Conservation (phyloP, 139 green algal genomes). For the Astrephomene gubernaculifera region DNA sequence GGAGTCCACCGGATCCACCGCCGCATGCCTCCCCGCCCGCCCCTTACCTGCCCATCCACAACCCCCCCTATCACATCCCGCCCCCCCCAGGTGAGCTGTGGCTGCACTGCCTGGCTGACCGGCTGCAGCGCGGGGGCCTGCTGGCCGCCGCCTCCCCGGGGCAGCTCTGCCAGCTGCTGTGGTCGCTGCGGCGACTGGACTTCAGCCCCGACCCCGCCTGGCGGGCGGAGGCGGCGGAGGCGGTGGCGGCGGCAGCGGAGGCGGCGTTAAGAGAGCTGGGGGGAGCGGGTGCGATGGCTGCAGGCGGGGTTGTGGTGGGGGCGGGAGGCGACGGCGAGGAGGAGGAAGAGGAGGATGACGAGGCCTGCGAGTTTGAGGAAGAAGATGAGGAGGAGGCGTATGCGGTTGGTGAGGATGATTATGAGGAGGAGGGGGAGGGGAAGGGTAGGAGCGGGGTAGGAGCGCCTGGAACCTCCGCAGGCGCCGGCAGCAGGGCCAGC, state of each 20-base stretch:
- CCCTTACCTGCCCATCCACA: not conserved
- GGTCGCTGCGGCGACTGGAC: conserved; percentile 10
- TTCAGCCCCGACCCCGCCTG: conserved; percentile 12
- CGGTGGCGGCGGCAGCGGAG: conserved; percentile 1
- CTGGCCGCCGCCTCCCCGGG: not conserved
- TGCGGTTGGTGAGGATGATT: too few species aligned
- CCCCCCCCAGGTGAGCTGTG: conserved; percentile 23
- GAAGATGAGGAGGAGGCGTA: conserved; percentile 2
- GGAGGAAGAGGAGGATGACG: not conserved
- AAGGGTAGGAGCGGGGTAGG: too few species aligned
- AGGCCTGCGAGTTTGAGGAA: not conserved
- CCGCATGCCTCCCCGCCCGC: too few species aligned
- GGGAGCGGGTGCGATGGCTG: not conserved
- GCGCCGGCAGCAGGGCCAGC: too few species aligned
- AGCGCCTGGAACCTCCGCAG: too few species aligned
- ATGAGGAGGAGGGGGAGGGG: too few species aligned
- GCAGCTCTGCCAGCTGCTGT: conserved; percentile 11
- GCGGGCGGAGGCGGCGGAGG: not conserved
- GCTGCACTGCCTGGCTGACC: conserved; percentile 17
- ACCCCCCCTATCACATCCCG: not conserved
- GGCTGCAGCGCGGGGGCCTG: not conserved
- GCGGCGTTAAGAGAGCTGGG: too few species aligned
- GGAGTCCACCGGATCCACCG: too few species aligned
- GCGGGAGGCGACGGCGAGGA: not conserved
- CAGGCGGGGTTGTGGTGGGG: not conserved